Base-by-base conservation (phyloP, 1,284 basidiomycete species). In the Cystobasidiaceae sp. region DNA sequence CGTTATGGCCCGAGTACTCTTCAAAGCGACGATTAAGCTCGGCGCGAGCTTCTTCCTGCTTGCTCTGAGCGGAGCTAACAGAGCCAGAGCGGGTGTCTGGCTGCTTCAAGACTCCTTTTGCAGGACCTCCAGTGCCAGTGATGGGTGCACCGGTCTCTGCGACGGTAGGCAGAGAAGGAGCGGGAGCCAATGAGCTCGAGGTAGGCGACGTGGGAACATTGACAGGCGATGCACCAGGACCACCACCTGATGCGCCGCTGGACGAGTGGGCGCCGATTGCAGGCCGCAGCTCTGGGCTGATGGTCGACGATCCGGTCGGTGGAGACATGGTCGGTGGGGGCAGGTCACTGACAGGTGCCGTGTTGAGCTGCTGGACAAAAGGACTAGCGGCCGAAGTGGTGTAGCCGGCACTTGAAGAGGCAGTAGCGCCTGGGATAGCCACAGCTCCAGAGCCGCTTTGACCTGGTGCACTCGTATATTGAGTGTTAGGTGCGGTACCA, bases 141-240 rank as follows among this genome's bases (percentile, higher is more conserved):
- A 57, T 66, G 4, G 71, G 71, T 4, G 32, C 63, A 7, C 72
- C 72, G 27, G 72, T 73, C 55, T 73, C 72, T 0, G 72, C 72
- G 15, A 73, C 68, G 27, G 72, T 73, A 0, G 72, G 72, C 9
- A 64, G 44, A 48, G 46, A 43, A 27, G 34, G 39, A 27, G 17
- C 67, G 9, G 60, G 48, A 8, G 68, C 52, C 1, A 61, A 54
- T 4, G 59, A 50, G 2, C 45, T 34, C 3, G 44, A 56, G 13
- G 41, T 19, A 8, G 34, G 49, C 23, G 48, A 54, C 49, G 48
- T n/a, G 13, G 32, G 30, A 15, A 61, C 25, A 11, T 21, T 55
- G 13, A 39, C 41, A 23, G 61, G 34, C 23, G 60, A 51, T 17
- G 66, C 21, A 27, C 59, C 43, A 32, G 60, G 56, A 30, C 48